Evolutionary conservation across 2,329 filamentous ascomycete species (phyloP).

Genomic region (Grosmannia penicillata): DNA sequence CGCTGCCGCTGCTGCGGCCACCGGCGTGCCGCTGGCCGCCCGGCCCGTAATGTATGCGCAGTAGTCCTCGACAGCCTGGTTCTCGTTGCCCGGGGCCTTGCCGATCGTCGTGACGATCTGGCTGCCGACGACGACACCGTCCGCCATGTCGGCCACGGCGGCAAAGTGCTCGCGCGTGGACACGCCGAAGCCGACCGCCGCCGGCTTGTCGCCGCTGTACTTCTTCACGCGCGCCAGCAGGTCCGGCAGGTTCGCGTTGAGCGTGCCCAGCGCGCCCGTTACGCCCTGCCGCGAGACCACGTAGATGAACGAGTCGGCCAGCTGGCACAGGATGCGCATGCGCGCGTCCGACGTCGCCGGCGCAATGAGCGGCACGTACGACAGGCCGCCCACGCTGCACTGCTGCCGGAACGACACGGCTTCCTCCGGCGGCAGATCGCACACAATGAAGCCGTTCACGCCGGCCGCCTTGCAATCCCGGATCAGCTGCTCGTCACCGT

Average conservation of each 20-base stretch:
- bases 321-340: conserved; percentile 91
- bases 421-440: conserved; percentile 91
- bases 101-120: conserved; percentile 78
- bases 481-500: conserved; percentile 82
- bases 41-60: conserved; percentile 53
- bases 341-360: conserved; percentile 82
- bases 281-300: conserved; percentile 96
- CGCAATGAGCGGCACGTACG: conserved; percentile 93
- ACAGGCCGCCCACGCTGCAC: conserved; percentile 68
- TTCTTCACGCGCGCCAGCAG: conserved; percentile 76
- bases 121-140: conserved; percentile 92
- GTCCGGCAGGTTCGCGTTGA: conserved; percentile 70
- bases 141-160: conserved; percentile 67
- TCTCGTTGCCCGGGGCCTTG: conserved; percentile 36
- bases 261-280: conserved; percentile 71
- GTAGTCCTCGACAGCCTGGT: conserved; percentile 71
- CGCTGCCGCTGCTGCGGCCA: conserved; percentile 44
- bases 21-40: conserved; percentile 17
- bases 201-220: conserved; percentile 80
- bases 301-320: conserved; percentile 98
- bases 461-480: conserved; percentile 71
- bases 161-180: conserved; percentile 91
- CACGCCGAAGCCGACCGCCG: conserved; percentile 89
- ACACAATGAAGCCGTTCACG: conserved; percentile 92
- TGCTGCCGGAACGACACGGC: conserved; percentile 80